Conservation (phyloP, 2,329 filamentous ascomycete genomes). For the Cercospora sesami region DNA sequence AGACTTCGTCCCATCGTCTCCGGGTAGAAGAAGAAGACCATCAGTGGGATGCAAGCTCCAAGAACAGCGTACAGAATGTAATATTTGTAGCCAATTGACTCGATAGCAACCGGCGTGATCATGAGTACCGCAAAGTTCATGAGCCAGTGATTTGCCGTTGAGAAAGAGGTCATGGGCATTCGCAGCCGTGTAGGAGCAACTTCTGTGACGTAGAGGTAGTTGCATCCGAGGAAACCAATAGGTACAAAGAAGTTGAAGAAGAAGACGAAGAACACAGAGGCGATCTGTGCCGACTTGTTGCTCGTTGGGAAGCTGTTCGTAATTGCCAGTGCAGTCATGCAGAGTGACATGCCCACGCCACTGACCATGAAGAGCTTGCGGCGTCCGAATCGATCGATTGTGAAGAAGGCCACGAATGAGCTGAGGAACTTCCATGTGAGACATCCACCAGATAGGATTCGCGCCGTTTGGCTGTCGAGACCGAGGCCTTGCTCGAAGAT, state of each 20-base stretch:
- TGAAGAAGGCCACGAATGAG: slow-evolving; percentile 53
- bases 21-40: slow-evolving; percentile 58
- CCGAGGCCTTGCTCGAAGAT: slow-evolving; percentile 40
- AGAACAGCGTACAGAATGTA: slow-evolving; percentile 55
- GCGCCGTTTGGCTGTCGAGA: slow-evolving; percentile 42
- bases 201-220: slow-evolving; percentile 62
- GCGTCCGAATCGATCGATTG: slow-evolving; percentile 54
- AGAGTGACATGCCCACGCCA: slow-evolving; percentile 55
- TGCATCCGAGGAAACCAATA: slow-evolving; percentile 60
- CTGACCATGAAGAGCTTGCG: slow-evolving; percentile 55
- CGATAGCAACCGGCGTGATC: slow-evolving; percentile 51
- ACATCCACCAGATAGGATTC: slow-evolving; percentile 51
- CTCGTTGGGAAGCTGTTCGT: slow-evolving; percentile 51
- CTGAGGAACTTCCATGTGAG: slow-evolving; percentile 58
- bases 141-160: slow-evolving; percentile 57
- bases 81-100: slow-evolving; percentile 54
- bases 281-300: slow-evolving; percentile 52
- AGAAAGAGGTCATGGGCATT: slow-evolving; percentile 58
- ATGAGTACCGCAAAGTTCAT: slow-evolving; percentile 51
- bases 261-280: slow-evolving; percentile 59
- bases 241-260: slow-evolving; percentile 62
- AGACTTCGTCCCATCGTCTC: slow-evolving; percentile 54
- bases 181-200: slow-evolving; percentile 55
- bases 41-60: slow-evolving; percentile 45
- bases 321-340: slow-evolving; percentile 57